phyloP scores from a whole-genome alignment of 441 rosid species.

The Erysimum pusillum region DNA sequence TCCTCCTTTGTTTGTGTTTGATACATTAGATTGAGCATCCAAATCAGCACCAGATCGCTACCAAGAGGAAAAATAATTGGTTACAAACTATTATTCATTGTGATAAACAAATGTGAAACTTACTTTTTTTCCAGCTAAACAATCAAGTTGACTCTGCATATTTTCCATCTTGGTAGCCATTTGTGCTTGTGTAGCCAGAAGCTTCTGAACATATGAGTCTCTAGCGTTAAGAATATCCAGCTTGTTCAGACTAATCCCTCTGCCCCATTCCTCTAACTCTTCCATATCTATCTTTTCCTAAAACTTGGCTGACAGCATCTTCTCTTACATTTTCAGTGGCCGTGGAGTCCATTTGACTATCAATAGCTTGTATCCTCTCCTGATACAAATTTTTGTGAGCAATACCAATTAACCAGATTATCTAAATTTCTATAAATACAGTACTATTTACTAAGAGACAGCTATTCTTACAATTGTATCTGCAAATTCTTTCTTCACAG shows the following conservation, averaged over 20 bases:
- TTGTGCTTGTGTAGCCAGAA: background rate
- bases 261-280: conserved; percentile 12
- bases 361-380: background rate
- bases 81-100: background rate
- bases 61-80: too few relatives aligned
- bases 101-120: background rate
- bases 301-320: background rate
- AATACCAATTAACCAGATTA: too few relatives aligned
- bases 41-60: too few relatives aligned
- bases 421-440: too few relatives aligned
- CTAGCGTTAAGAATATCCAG: background rate
- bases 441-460: too few relatives aligned
- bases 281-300: background rate
- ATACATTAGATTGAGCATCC: too few relatives aligned
- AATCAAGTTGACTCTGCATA: background rate
- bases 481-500: too few relatives aligned
- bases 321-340: background rate
- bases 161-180: background rate
- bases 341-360: background rate
- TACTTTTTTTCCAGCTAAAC: background rate
- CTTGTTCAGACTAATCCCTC: background rate
- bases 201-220: background rate
- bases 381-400: too few relatives aligned
- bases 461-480: too few relatives aligned
- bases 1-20: background rate